These are phyloP conservation scores for Yamadazyma philogaea DNA, from an alignment of 805 yeast genomes.

Conservation along the genomic window DNA sequence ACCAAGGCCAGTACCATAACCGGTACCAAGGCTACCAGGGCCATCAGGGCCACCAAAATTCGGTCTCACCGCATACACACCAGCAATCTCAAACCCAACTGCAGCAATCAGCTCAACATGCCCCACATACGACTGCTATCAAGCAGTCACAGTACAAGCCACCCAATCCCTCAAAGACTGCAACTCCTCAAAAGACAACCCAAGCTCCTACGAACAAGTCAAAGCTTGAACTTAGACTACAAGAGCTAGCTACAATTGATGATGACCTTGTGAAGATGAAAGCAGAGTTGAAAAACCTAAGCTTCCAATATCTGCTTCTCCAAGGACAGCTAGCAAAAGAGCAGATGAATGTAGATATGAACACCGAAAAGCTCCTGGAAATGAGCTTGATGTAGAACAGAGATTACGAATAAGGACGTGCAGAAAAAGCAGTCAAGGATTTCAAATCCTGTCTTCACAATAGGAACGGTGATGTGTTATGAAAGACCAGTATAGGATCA, in stretches of 20 bases:
- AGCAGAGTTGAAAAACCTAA: neutral
- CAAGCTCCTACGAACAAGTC: neutral
- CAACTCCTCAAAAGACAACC: neutral
- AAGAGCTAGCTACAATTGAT: slow-evolving; percentile 2
- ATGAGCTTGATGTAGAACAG: slow-evolving; percentile 36
- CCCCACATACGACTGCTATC: neutral
- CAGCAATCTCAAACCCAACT: neutral
- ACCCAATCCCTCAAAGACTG: neutral
- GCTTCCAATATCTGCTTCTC: neutral
- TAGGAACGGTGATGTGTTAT: neutral
- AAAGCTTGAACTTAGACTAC: slow-evolving; percentile 1
- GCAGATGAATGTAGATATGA: slow-evolving; percentile 32
- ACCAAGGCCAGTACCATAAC: neutral
- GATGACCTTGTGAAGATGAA: slow-evolving; percentile 5
- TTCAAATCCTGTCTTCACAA: neutral
- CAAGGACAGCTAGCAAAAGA: slow-evolving; percentile 29
- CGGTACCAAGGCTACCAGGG: slow-evolving; percentile 10
- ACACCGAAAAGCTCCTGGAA: slow-evolving; percentile 50
- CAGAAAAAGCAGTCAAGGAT: neutral
- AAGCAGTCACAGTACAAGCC: neutral
- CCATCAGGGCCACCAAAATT: slow-evolving; percentile 1
- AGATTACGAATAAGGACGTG: neutral
- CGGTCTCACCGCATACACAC: neutral
- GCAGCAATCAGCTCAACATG: neutral
- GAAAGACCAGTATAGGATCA: too few relatives aligned